These are phyloP conservation scores for Trichoderma lentiforme DNA, from an alignment of 2,329 filamentous ascomycete species.

Conservation along the genomic window DNA sequence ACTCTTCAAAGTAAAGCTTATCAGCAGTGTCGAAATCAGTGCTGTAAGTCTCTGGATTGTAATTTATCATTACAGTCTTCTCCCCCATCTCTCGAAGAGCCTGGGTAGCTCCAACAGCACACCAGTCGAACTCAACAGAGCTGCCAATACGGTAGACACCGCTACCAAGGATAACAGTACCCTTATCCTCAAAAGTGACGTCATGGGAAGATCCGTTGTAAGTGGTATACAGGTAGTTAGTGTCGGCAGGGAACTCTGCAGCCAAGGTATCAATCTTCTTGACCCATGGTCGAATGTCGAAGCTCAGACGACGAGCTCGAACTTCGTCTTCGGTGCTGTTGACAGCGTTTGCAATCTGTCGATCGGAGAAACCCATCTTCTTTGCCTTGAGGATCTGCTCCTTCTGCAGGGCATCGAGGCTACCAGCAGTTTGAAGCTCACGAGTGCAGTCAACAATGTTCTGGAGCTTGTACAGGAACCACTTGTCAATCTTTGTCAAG, in stretches of 20 bases:
- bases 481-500: conserved; percentile 97
- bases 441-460: conserved; percentile 91
- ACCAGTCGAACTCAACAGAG: conserved; percentile 99
- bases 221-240: conserved; percentile 95
- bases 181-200: conserved; percentile 89
- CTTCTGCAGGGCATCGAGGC: conserved; percentile 79
- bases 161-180: conserved; percentile 82
- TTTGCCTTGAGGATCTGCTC: conserved; percentile 88
- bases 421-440: conserved; percentile 80
- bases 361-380: conserved; percentile 96
- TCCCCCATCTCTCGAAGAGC: conserved; percentile 82
- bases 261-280: conserved; percentile 98
- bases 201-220: conserved; percentile 96
- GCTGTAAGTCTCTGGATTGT: conserved; percentile 74
- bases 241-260: conserved; percentile 91
- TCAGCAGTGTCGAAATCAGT: conserved; percentile 91
- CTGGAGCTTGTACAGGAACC: conserved; percentile 98
- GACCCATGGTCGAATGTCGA: conserved; percentile 90
- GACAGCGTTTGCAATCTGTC: conserved; percentile 85
- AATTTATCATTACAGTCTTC: conserved; percentile 97
- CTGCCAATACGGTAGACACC: conserved; percentile 97
- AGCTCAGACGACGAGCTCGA: conserved; percentile 76
- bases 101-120: conserved; percentile 84
- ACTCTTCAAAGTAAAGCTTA: conserved; percentile 92
- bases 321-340: conserved; percentile 86